Evolutionary conservation across 352 stramenopile species (phyloP).

Genomic region (Pythium coloratum): DNA sequence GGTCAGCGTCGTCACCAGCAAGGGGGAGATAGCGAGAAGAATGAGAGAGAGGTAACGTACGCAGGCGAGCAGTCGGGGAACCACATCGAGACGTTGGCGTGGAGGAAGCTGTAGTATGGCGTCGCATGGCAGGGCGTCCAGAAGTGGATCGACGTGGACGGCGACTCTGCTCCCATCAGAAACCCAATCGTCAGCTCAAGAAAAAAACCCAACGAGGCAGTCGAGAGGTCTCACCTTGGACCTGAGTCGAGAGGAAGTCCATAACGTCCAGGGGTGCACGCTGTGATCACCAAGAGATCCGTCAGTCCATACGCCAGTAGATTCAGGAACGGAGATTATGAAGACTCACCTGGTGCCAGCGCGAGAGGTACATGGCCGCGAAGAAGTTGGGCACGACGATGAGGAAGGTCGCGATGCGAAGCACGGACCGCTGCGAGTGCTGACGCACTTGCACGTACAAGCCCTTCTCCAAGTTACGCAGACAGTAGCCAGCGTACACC

Average conservation of each 20-base stretch:
- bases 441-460: constrained; percentile 57
- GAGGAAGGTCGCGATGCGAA: constrained; percentile 44
- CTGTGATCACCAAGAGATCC: constrained; percentile 24
- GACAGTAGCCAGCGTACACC: constrained; percentile 75
- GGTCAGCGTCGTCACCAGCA: neutral
- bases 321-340: neutral
- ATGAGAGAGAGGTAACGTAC: constrained; percentile 32
- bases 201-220: neutral
- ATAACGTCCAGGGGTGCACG: constrained; percentile 77
- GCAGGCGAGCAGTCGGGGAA: constrained; percentile 81
- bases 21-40: too few species aligned
- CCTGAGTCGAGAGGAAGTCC: constrained; percentile 62
- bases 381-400: constrained; percentile 67
- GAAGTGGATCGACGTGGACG: constrained; percentile 71
- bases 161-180: constrained; percentile 6
- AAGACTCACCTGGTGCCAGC: constrained; percentile 46
- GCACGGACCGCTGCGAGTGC: constrained; percentile 55
- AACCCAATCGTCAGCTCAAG: neutral
- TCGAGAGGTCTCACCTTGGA: constrained; percentile 42
- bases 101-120: constrained; percentile 86
- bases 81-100: constrained; percentile 83
- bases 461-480: constrained; percentile 67
- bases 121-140: constrained; percentile 86
- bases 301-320: neutral
- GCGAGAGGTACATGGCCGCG: constrained; percentile 69